These are phyloP conservation scores for Podila minutissima DNA, from an alignment of 192 early-diverging fungal genomes.

Conservation along the genomic window DNA sequence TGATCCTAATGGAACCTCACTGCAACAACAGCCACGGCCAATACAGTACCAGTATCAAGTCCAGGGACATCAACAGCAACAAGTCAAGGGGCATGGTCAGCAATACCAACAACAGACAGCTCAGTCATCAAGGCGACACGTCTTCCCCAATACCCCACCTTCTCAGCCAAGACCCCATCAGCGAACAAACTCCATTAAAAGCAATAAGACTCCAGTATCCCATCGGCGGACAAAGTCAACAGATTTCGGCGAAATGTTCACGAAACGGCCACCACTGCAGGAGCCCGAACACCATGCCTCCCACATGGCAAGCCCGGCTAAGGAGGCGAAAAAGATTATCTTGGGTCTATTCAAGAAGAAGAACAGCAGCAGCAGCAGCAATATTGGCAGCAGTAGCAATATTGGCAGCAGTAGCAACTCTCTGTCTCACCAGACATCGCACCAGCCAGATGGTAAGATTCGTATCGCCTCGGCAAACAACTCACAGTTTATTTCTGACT, in stretches of 20 bases:
- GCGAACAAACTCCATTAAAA: conserved; percentile 38
- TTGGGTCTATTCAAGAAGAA: conserved; percentile 31
- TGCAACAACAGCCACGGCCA: conserved; percentile 10
- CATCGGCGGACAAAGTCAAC: conserved; percentile 49
- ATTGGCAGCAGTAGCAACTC: too few relatives aligned
- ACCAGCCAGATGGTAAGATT: neutral
- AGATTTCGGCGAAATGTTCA: conserved; percentile 31
- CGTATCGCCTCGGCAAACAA: neutral
- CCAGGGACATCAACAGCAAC: conserved; percentile 1
- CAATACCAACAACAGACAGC: neutral
- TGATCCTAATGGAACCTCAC: conserved; percentile 3
- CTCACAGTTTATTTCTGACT: neutral
- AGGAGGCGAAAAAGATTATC: conserved; percentile 30
- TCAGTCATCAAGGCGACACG: neutral
- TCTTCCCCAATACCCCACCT: conserved; percentile 14
- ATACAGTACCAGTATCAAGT: conserved; percentile 1
- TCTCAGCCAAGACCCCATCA: conserved; percentile 16
- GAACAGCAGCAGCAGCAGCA: neutral
- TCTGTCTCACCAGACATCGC: neutral
- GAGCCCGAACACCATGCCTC: conserved; percentile 19
- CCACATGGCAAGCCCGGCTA: conserved; percentile 22
- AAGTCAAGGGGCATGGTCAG: neutral
- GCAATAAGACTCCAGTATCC: conserved; percentile 9
- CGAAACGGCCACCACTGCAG: conserved; percentile 8
- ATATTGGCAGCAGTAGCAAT: neutral